Percentiles rank a stretch among this genome's conserved stretches.
Conservation (phyloP, 495 filamentous ascomycete genomes). For the Cladorrhinum samala region DNA sequence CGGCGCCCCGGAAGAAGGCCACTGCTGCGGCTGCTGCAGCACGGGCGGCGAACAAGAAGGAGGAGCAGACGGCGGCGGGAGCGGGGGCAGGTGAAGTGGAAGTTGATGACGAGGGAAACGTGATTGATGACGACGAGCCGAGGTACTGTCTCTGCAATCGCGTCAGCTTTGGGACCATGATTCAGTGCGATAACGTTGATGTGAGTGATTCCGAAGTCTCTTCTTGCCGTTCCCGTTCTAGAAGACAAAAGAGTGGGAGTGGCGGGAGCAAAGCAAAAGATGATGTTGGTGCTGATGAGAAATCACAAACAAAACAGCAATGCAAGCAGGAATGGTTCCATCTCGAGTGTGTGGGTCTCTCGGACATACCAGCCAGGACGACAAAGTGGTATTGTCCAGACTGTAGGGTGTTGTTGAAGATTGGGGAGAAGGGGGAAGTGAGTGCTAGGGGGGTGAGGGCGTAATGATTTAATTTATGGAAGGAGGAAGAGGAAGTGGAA, state of each 20-base stretch:
- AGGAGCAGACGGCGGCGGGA: slow-evolving; percentile 10
- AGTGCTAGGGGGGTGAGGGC: slow-evolving; percentile 48
- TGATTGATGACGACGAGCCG: slow-evolving; percentile 82
- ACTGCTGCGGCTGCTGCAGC: slow-evolving; percentile 24
- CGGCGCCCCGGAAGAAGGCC: slow-evolving; percentile 60
- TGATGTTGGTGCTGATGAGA: background rate
- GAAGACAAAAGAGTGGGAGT: background rate
- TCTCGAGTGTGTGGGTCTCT: slow-evolving; percentile 76
- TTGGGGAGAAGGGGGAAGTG: slow-evolving; percentile 51
- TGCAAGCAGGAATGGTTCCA: slow-evolving; percentile 91
- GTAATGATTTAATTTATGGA: slow-evolving; percentile 21
- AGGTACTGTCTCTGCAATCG: slow-evolving; percentile 87
- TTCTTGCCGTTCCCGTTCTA: background rate
- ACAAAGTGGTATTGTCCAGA: slow-evolving; percentile 95
- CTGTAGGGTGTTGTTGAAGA: slow-evolving; percentile 63
- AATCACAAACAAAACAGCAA: slow-evolving; percentile 36
- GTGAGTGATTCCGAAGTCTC: slow-evolving; percentile 48
- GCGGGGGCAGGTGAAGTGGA: slow-evolving; percentile 36
- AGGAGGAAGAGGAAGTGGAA: too few relatives aligned
- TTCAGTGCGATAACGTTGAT: slow-evolving; percentile 84
- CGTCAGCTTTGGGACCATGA: slow-evolving; percentile 92
- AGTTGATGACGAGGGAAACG: slow-evolving; percentile 60
- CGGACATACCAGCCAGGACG: slow-evolving; percentile 65
- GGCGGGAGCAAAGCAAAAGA: background rate
- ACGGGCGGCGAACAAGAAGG: slow-evolving; percentile 31